Conservation (phyloP, 2,329 filamentous ascomycete species). For the Grosmannia huntii region DNA sequence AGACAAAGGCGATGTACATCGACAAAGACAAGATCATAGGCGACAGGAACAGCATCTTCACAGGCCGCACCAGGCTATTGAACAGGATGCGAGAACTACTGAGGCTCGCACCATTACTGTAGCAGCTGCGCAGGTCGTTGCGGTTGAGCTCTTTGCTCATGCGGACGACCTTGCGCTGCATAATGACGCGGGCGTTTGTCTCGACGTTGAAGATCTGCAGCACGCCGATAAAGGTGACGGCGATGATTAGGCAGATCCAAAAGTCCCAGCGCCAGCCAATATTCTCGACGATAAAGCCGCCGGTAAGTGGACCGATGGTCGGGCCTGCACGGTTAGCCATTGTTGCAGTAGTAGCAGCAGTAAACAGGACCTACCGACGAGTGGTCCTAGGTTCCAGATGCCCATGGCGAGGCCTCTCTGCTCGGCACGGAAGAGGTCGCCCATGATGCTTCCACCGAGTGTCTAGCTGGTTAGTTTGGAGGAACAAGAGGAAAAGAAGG, state of each 20-base stretch:
- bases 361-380: neutral
- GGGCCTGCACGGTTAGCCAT: slow-evolving; percentile 20
- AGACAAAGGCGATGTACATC: slow-evolving; percentile 36
- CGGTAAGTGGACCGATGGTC: slow-evolving; percentile 32
- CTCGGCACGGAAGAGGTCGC: slow-evolving; percentile 24
- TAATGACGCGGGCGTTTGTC: slow-evolving; percentile 37
- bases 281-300: slow-evolving; percentile 34
- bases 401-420: slow-evolving; percentile 42
- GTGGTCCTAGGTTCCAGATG: neutral
- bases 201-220: slow-evolving; percentile 30
- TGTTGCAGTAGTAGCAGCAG: neutral
- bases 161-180: slow-evolving; percentile 32
- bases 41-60: slow-evolving; percentile 37
- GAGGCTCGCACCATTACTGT: slow-evolving; percentile 15
- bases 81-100: slow-evolving; percentile 17
- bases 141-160: slow-evolving; percentile 33
- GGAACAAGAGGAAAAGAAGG: no score
- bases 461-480: neutral
- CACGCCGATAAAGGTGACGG: slow-evolving; percentile 20
- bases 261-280: slow-evolving; percentile 26
- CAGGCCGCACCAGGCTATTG: slow-evolving; percentile 34
- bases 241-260: slow-evolving; percentile 39
- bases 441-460: slow-evolving; percentile 10
- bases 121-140: slow-evolving; percentile 32
- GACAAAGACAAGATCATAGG: slow-evolving; percentile 33